Evolutionary conservation across 129 eudicot species (phyloP), one percentile per base, ranked within the genome.

Genomic region (Pulicaria dysenterica): DNA sequence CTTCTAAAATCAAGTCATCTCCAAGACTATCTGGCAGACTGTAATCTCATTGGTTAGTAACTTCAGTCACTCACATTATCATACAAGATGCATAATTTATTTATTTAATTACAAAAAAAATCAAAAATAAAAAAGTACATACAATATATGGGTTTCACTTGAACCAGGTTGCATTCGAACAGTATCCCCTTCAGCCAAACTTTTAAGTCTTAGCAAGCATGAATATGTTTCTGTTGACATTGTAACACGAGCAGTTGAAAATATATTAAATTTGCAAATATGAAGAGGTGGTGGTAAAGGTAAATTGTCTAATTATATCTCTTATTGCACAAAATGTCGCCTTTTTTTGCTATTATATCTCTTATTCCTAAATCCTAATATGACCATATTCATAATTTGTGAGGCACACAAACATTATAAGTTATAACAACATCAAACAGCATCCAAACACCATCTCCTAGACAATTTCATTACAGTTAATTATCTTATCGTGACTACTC

Each of bases 81-180:
- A 19, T 73, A 64, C 67, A 55, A 17, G 5, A 11, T 16, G 8
- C 5, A 50, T 24, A 38, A 58, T 19, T 44, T 10, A 24, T 24
- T 24, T 0, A 24, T 24, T 24, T 0, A 24, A 0, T 24, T 24
- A 24, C 31, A 1, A 24, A 24, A 24, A 24, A 24, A 24, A 24
- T 0, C 31, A 24, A 19, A 66, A 72, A 19, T 47, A 72, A 31
- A 83, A 68, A 14, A 8, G 64, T 34, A 80, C 95, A 31, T 90
- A 90, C 96, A 90, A 90, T 34, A 90, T 81, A 77, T 87, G 96
- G 38, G 85, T 74, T 79, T 90, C 96, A 42, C 85, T 77, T 4
- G 95, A 90, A 54, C 96, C 95, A 40, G 96, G 91, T 64, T 87
- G 96, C 96, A 90, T 83, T 65, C 83, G 83, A 43, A 90, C 80